A percentile compares a stretch with the other conserved stretches of the same genome.
Evolutionary conservation across 2,329 filamentous ascomycete species (phyloP).

Genomic region (Grosmannia clavigera): DNA sequence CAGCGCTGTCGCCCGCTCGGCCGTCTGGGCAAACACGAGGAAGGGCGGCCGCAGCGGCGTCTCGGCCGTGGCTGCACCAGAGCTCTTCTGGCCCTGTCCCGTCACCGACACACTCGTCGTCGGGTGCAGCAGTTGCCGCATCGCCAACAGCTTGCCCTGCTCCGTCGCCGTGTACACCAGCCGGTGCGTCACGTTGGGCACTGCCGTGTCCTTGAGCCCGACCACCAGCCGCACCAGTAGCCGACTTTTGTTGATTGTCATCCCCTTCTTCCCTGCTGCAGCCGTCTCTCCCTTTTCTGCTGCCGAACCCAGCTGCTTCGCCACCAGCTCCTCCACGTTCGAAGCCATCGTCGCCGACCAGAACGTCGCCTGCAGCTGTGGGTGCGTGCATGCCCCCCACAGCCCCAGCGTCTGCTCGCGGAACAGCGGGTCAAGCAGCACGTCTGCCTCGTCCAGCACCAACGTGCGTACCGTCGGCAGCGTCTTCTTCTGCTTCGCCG

Average conservation of each 20-base stretch:
- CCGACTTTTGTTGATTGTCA: slow-evolving; percentile 13
- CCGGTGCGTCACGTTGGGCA: slow-evolving; percentile 83
- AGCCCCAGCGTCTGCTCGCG: slow-evolving; percentile 75
- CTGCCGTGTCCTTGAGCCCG: slow-evolving; percentile 90
- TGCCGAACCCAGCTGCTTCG: slow-evolving; percentile 46
- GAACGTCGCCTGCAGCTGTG: slow-evolving; percentile 60
- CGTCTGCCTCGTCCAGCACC: slow-evolving; percentile 87
- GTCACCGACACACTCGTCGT: slow-evolving; percentile 31
- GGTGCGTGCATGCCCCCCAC: slow-evolving; percentile 66
- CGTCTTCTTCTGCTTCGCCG: slow-evolving; percentile 24
- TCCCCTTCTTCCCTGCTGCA: too few relatives aligned
- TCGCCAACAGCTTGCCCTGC: slow-evolving; percentile 80
- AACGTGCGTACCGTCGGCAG: slow-evolving; percentile 61
- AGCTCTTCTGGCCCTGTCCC: background rate
- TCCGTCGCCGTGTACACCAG: slow-evolving; percentile 88
- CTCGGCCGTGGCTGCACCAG: slow-evolving; percentile 35
- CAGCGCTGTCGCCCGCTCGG: slow-evolving; percentile 76
- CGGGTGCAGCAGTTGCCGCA: slow-evolving; percentile 81
- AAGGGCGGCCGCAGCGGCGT: slow-evolving; percentile 66
- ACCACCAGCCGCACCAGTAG: slow-evolving; percentile 75
- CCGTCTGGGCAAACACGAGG: slow-evolving; percentile 92
- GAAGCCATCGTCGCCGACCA: slow-evolving; percentile 98
- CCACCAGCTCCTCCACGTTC: slow-evolving; percentile 70
- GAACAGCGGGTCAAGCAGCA: slow-evolving; percentile 84
- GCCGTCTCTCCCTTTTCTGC: too few relatives aligned